Base-by-base conservation (phyloP, 1,284 basidiomycete species). In the Lentinus polychrous region DNA sequence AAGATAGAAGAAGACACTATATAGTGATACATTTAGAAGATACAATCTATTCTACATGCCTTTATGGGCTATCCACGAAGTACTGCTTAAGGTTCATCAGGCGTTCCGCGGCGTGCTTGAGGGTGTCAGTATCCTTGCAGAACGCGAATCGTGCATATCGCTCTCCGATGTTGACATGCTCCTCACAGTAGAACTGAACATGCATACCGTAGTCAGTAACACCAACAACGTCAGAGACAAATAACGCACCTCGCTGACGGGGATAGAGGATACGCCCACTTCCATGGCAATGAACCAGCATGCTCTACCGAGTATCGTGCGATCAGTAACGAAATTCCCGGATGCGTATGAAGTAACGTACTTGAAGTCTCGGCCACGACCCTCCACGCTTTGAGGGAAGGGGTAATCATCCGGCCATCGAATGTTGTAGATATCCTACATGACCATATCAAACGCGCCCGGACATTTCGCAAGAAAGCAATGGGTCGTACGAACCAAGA, bases 241-340 rank as follows among this genome's bases (percentile, higher is more conserved):
- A 43, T 41, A 10, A 32, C 76, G 60, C 58, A 91, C 90, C 78
- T 94, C 93, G 73, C 92, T 94, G 49, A 93, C 90, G 5, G 93
- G 93, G 54, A 96, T 96, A 11, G 85, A 83, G 35, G 93, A 94
- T 17, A 96, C 93, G 17, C 89, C 90, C 37, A 94, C 67, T 62
- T 92, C 86, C 66, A 86, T 73, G 0, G 91, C 91, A 55, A 94
- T 85, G 71, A 93, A 94, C 92, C 92, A 95, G 61, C 85, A 86
- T 24, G 86, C 86, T 60, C 88, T 91, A 48, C 34, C 22, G 54
- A 11, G 10, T 36, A 27, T 31, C 36, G 24, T 12, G 5, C 43
- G 8, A 31, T 20, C 10, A 32, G 27, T 12, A 45, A 36, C 20
- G 17, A 17, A 2, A 6, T 48, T 50, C 61, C 65, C 57, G 57